phyloP scores from a whole-genome alignment of 768 basidiomycete species.

The Tephrocybe sp. region DNA sequence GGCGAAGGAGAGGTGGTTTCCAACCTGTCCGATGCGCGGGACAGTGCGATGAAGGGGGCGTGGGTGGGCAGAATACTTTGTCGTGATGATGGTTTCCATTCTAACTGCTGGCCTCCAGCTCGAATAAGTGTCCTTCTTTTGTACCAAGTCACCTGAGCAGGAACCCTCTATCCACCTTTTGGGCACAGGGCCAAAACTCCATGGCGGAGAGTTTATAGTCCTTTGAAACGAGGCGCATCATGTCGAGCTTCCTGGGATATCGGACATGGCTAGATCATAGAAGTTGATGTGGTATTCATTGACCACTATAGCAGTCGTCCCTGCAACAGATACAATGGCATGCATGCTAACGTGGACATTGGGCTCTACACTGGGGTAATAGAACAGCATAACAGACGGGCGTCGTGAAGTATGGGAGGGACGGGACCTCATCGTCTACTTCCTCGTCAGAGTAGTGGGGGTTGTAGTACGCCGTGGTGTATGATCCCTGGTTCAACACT shows the following conservation, averaged over 20 bases:
- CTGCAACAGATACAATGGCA: slow-evolving; percentile 52
- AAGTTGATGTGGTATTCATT: slow-evolving; percentile 51
- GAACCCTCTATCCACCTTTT: slow-evolving; percentile 49
- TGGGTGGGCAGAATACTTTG: too few relatives aligned
- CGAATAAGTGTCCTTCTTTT: slow-evolving; percentile 84
- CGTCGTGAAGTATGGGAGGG: slow-evolving; percentile 65
- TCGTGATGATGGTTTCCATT: slow-evolving; percentile 48
- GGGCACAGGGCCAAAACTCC: slow-evolving; percentile 56
- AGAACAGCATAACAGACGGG: slow-evolving; percentile 40
- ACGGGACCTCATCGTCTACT: slow-evolving; percentile 57
- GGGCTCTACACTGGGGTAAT: slow-evolving; percentile 38
- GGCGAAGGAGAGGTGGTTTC: slow-evolving; percentile 82
- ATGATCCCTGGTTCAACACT: too few relatives aligned
- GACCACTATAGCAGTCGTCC: slow-evolving; percentile 55
- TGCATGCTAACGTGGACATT: slow-evolving; percentile 61
- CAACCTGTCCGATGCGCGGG: slow-evolving; percentile 63
- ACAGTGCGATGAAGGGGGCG: slow-evolving; percentile 61
- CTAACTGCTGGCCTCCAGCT: slow-evolving; percentile 69
- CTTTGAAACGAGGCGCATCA: too few relatives aligned
- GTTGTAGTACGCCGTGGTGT: slow-evolving; percentile 44
- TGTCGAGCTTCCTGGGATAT: slow-evolving; percentile 52
- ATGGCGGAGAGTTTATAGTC: too few relatives aligned
- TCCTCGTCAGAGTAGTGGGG: too few relatives aligned
- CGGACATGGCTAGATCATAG: slow-evolving; percentile 35
- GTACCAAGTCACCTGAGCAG: slow-evolving; percentile 87